phyloP scores from a whole-genome alignment of 495 filamentous ascomycete genomes.

The Astrothelium macrocarpum region DNA sequence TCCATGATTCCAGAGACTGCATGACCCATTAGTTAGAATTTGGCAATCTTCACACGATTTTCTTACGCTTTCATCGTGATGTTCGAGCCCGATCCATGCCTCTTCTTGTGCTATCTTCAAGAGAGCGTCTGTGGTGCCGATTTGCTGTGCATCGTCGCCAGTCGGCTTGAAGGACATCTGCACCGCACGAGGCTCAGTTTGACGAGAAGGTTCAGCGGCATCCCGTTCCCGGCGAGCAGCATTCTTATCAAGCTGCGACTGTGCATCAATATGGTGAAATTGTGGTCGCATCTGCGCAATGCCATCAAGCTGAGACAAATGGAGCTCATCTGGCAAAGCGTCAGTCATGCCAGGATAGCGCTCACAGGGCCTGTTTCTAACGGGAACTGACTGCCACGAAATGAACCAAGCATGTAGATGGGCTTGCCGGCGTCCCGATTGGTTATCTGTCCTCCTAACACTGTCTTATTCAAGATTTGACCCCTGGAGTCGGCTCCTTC shows the following conservation, averaged over 20 bases:
- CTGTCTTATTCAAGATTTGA: constrained; percentile 47
- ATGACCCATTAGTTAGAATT: neutral
- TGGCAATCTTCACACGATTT: constrained; percentile 21
- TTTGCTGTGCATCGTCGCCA: constrained; percentile 40
- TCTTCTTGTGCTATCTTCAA: constrained; percentile 52
- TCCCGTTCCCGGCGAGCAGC: constrained; percentile 32
- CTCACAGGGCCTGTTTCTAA: neutral
- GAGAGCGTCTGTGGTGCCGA: neutral
- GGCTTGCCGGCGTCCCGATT: constrained; percentile 47
- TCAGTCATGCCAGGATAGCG: constrained; percentile 10
- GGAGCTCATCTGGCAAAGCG: constrained; percentile 45
- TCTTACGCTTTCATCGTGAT: constrained; percentile 58
- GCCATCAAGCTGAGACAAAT: constrained; percentile 57
- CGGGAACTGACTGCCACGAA: constrained; percentile 46
- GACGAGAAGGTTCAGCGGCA: constrained; percentile 32
- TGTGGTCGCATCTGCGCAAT: constrained; percentile 67
- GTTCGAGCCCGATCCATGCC: constrained; percentile 53
- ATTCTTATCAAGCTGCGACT: constrained; percentile 40
- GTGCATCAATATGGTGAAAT: constrained; percentile 64
- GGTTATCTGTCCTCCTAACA: constrained; percentile 56
- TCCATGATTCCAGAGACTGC: neutral
- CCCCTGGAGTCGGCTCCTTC: constrained; percentile 40
- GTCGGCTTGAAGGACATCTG: constrained; percentile 59
- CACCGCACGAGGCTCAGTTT: constrained; percentile 50
- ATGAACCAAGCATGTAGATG: constrained; percentile 63